Percentiles rank a stretch among this genome's conserved stretches.
Evolutionary conservation across 495 filamentous ascomycete genomes (phyloP).

Genomic region (Chaetomidium leptoderma): DNA sequence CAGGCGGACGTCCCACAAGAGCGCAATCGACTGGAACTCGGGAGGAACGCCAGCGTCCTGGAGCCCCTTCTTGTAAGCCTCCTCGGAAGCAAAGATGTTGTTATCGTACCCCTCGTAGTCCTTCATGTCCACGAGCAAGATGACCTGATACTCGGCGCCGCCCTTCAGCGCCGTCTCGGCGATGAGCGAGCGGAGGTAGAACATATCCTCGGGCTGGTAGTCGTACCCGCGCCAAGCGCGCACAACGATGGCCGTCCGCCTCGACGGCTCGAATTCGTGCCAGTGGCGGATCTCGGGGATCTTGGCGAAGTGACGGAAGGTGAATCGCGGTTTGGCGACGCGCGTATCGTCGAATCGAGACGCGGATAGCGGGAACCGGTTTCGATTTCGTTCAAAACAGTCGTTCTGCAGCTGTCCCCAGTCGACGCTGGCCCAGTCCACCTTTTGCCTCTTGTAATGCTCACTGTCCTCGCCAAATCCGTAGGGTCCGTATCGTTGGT

Average conservation of each 20-base stretch:
- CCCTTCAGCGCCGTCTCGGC: constrained; percentile 51
- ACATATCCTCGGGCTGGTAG: constrained; percentile 39
- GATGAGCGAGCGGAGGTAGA: constrained; percentile 53
- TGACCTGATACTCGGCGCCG: constrained; percentile 56
- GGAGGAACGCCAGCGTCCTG: constrained; percentile 46
- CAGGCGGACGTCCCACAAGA: constrained; percentile 51
- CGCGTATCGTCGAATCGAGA: constrained; percentile 23
- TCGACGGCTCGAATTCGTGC: constrained; percentile 29
- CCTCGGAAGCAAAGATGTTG: constrained; percentile 49
- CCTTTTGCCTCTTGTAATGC: constrained; percentile 41
- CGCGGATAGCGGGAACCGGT: constrained; percentile 49
- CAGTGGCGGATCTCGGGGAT: constrained; percentile 30
- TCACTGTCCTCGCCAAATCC: constrained; percentile 27
- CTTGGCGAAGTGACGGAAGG: constrained; percentile 20
- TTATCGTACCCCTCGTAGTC: constrained; percentile 40
- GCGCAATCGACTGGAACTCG: constrained; percentile 53
- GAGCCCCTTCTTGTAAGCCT: constrained; percentile 47
- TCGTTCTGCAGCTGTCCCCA: constrained; percentile 73
- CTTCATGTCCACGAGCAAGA: constrained; percentile 56
- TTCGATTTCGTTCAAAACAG: constrained; percentile 62
- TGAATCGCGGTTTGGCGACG: constrained; percentile 26
- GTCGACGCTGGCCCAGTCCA: constrained; percentile 67
- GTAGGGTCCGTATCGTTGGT: constrained; percentile 33
- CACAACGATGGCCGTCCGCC: constrained; percentile 39
- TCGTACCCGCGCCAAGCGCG: constrained; percentile 43